Evolutionary conservation across 805 yeast species (phyloP).

Genomic region (Spathaspora passalidarum): DNA sequence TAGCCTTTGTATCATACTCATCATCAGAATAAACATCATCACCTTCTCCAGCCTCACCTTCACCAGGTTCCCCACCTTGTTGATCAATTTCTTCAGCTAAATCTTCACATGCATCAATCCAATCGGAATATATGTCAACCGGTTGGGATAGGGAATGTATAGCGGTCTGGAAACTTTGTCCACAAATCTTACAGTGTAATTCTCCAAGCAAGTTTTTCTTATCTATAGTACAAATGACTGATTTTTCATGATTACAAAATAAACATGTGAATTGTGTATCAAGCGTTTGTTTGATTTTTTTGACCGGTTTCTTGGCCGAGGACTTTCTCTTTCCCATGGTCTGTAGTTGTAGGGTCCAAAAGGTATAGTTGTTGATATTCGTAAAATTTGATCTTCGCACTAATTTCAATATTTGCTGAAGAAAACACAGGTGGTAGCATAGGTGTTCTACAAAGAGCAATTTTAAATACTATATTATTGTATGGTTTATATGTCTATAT

Average conservation of each 20-base stretch:
- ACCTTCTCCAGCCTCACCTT: conserved; percentile 17
- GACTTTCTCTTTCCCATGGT: conserved; percentile 78
- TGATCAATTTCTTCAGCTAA: conserved; percentile 57
- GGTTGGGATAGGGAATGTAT: conserved; percentile 85
- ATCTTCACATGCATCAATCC: conserved; percentile 96
- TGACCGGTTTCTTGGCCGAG: conserved; percentile 69
- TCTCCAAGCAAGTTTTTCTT: conserved; percentile 83
- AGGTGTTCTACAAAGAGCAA: too few relatives aligned
- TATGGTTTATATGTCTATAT: too few relatives aligned
- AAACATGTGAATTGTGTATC: conserved; percentile 86
- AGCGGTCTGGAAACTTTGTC: conserved; percentile 86
- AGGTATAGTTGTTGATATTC: not conserved
- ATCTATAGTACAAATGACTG: conserved; percentile 85
- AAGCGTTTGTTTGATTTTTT: conserved; percentile 70
- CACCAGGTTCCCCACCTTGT: conserved; percentile 12
- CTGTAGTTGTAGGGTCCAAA: not conserved
- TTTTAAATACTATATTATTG: too few relatives aligned
- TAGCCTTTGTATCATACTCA: conserved; percentile 4
- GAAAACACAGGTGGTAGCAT: too few relatives aligned
- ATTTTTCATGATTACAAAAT: conserved; percentile 92
- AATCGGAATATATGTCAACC: conserved; percentile 91
- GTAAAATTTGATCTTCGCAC: too few relatives aligned
- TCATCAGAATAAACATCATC: conserved; percentile 35
- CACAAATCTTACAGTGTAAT: conserved; percentile 87
- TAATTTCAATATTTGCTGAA: too few relatives aligned